These are phyloP conservation scores for Nannizziopsis arthrosporioides DNA, from an alignment of 2,329 filamentous ascomycete species.

Conservation along the genomic window DNA sequence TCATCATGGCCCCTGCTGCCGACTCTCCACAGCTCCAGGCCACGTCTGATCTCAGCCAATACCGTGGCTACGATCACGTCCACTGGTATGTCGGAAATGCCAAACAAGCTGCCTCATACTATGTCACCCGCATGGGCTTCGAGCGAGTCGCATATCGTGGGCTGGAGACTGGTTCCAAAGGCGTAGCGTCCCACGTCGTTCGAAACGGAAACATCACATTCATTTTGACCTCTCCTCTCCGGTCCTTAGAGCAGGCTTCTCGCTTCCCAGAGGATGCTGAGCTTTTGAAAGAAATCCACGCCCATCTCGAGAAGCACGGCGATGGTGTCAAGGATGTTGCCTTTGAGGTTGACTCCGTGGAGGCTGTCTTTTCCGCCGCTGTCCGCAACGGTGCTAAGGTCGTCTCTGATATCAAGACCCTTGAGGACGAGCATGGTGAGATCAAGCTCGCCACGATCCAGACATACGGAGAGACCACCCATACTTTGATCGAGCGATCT, in stretches of 20 bases:
- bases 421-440: constrained; percentile 50
- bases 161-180: constrained; percentile 74
- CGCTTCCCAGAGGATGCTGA: constrained; percentile 48
- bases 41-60: constrained; percentile 25
- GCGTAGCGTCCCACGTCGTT: constrained; percentile 66
- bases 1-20: constrained; percentile 13
- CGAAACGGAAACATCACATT: constrained; percentile 35
- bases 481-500: constrained; percentile 69
- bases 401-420: constrained; percentile 43
- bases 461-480: constrained; percentile 91
- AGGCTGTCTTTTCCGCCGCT: constrained; percentile 64
- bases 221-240: constrained; percentile 36
- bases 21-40: constrained; percentile 24
- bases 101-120: constrained; percentile 86
- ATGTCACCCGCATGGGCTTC: constrained; percentile 80
- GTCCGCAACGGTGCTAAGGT: constrained; percentile 41
- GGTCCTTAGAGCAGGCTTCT: constrained; percentile 54
- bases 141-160: constrained; percentile 69
- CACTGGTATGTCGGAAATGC: constrained; percentile 97
- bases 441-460: constrained; percentile 68
- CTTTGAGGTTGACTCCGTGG: constrained; percentile 84
- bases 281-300: constrained; percentile 62
- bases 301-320: constrained; percentile 74
- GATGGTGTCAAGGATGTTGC: constrained; percentile 93
- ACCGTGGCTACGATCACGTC: constrained; percentile 82